These are phyloP conservation scores for Scutellaria galericulata DNA, from an alignment of 257 asterid genomes.

Conservation along the genomic window DNA sequence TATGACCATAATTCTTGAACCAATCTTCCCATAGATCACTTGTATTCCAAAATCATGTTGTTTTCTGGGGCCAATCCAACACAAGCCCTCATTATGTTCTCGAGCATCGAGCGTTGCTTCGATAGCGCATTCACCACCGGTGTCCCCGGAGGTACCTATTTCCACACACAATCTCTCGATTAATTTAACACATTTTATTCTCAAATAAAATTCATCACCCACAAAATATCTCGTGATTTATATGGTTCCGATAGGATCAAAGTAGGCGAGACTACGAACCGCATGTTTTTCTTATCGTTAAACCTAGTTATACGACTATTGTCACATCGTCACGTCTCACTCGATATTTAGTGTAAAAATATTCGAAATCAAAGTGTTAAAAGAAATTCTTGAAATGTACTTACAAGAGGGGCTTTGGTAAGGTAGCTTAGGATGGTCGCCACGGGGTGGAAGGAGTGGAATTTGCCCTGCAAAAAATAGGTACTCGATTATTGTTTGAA, in stretches of 20 bases:
- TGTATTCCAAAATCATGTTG: slow-evolving; percentile 98
- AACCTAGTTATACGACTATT: no score
- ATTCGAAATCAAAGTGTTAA: no score
- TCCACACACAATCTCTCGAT: slow-evolving; percentile 5
- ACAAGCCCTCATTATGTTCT: slow-evolving; percentile 96
- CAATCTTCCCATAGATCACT: slow-evolving; percentile 44
- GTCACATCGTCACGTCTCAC: no score
- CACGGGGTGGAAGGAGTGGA: slow-evolving; percentile 96
- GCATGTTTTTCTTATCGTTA: slow-evolving; percentile 24
- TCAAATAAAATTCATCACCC: background rate
- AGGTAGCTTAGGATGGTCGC: slow-evolving; percentile 96
- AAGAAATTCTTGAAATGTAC: slow-evolving; percentile 36
- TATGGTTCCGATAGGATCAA: no score
- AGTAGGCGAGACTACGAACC: background rate
- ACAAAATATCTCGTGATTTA: background rate
- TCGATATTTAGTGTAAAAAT: no score
- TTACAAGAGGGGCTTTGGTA: slow-evolving; percentile 96
- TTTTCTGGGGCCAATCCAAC: slow-evolving; percentile 98
- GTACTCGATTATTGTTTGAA: background rate
- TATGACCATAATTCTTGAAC: slow-evolving; percentile 18
- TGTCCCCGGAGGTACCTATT: slow-evolving; percentile 97
- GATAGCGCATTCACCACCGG: slow-evolving; percentile 98
- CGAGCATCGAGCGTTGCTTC: slow-evolving; percentile 96
- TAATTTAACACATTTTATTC: background rate
- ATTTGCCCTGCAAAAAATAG: slow-evolving; percentile 70